Evolutionary conservation across 2,329 filamentous ascomycete species (phyloP).

Genomic region (Shiraia bambusicola): DNA sequence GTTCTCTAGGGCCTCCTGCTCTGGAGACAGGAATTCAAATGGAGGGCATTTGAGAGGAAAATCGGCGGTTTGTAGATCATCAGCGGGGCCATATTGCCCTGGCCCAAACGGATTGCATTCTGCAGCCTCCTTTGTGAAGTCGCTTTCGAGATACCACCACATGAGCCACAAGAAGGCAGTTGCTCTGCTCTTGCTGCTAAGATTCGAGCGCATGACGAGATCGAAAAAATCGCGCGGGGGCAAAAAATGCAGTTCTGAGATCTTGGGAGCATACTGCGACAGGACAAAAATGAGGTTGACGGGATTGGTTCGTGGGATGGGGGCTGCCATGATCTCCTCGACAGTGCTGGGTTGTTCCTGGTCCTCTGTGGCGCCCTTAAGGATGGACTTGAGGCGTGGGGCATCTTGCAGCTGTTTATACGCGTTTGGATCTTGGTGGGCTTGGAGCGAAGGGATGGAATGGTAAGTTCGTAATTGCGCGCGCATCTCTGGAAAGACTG

Average conservation of each 20-base stretch:
- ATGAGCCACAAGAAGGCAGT: slow-evolving; percentile 94
- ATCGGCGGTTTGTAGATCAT: slow-evolving; percentile 43
- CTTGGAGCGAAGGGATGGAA: slow-evolving; percentile 93
- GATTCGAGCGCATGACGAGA: slow-evolving; percentile 84
- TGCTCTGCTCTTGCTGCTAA: slow-evolving; percentile 80
- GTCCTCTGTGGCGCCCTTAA: slow-evolving; percentile 96
- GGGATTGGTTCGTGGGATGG: slow-evolving; percentile 83
- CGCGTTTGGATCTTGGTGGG: slow-evolving; percentile 88
- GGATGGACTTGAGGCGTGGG: slow-evolving; percentile 90
- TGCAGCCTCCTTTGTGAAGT: slow-evolving; percentile 86
- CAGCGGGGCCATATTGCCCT: slow-evolving; percentile 43
- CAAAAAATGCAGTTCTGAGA: slow-evolving; percentile 91
- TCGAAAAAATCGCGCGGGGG: slow-evolving; percentile 89
- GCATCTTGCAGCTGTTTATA: slow-evolving; percentile 99
- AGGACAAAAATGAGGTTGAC: slow-evolving; percentile 97
- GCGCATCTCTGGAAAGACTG: slow-evolving; percentile 99
- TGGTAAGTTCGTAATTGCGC: slow-evolving; percentile 97
- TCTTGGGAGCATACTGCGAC: slow-evolving; percentile 82
- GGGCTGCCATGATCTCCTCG: slow-evolving; percentile 71
- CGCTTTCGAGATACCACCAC: slow-evolving; percentile 98
- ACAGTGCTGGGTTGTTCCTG: slow-evolving; percentile 78
- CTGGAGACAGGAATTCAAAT: slow-evolving; percentile 64
- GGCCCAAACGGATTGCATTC: slow-evolving; percentile 86
- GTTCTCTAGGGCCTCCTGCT: slow-evolving; percentile 69
- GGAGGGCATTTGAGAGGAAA: slow-evolving; percentile 62